These are phyloP conservation scores for Neostapfia colusana DNA, from an alignment of 176 grass and related monocot genomes.

Conservation along the genomic window DNA sequence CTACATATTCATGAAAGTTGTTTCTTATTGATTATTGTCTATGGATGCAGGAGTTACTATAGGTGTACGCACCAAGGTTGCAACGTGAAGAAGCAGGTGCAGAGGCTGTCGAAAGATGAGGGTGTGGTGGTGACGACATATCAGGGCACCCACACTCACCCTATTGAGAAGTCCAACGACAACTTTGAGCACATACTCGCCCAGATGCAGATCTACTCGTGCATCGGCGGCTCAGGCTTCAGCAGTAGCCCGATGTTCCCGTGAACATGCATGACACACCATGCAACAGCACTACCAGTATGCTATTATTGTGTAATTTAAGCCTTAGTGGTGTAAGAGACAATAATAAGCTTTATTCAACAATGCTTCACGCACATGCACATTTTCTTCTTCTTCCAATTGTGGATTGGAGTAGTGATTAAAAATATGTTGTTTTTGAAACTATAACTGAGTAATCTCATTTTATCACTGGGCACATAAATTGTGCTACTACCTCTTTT, in stretches of 20 bases:
- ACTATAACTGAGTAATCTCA: neutral
- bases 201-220: constrained; percentile 81
- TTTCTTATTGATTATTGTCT: neutral
- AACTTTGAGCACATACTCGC: constrained; percentile 92
- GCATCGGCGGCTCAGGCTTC: constrained; percentile 33
- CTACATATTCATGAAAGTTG: neutral
- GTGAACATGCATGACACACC: neutral
- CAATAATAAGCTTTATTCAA: constrained; percentile 38
- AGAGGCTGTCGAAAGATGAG: constrained; percentile 67
- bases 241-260: constrained; percentile 27
- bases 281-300: neutral
- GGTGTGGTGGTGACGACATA: constrained; percentile 77
- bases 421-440: neutral
- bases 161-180: constrained; percentile 87
- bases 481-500: no score
- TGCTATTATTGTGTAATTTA: constrained; percentile 45
- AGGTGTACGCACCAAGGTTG: constrained; percentile 87
- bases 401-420: neutral
- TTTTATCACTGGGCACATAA: neutral
- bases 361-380: neutral
- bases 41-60: constrained; percentile 78
- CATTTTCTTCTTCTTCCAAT: neutral
- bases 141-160: constrained; percentile 75
- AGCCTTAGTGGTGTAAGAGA: neutral
- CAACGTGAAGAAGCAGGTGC: constrained; percentile 95